Evolutionary conservation across 2,329 filamentous ascomycete genomes (phyloP).

Genomic region (Xylariaceae sp.): DNA sequence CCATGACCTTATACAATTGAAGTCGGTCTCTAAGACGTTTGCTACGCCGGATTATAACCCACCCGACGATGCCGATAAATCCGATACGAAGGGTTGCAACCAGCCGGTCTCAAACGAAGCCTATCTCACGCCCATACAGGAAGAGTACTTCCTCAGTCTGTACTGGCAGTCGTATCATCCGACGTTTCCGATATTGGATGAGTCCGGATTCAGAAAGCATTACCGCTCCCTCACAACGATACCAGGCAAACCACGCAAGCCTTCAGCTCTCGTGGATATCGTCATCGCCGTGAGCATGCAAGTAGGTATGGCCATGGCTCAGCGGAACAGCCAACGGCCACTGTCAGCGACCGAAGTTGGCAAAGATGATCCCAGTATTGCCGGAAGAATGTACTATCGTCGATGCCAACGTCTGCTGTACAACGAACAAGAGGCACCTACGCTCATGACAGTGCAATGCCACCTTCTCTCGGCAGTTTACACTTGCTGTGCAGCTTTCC

Average conservation of each 20-base stretch:
- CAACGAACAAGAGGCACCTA: slow-evolving; percentile 43
- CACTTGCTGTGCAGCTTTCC: slow-evolving; percentile 43
- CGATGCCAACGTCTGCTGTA: slow-evolving; percentile 41
- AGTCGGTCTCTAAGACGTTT: slow-evolving; percentile 23
- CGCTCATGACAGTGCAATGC: slow-evolving; percentile 44
- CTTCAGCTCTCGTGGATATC: slow-evolving; percentile 48
- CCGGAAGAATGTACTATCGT: slow-evolving; percentile 43
- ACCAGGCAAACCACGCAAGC: slow-evolving; percentile 31
- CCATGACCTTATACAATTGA: slow-evolving; percentile 31
- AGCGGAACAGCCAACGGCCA: slow-evolving; percentile 19
- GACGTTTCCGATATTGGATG: slow-evolving; percentile 39
- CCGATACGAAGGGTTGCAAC: slow-evolving; percentile 12
- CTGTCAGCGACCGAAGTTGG: slow-evolving; percentile 19
- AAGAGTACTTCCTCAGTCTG: slow-evolving; percentile 43
- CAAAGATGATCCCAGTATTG: slow-evolving; percentile 36
- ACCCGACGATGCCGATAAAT: slow-evolving; percentile 15
- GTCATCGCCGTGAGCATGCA: slow-evolving; percentile 49
- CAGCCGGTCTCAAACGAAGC: slow-evolving; percentile 21
- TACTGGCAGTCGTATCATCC: slow-evolving; percentile 46
- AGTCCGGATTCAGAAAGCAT: slow-evolving; percentile 40
- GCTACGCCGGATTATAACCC: slow-evolving; percentile 21
- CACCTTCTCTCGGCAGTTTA: slow-evolving; percentile 42
- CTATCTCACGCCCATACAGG: slow-evolving; percentile 37
- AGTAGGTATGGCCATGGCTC: slow-evolving; percentile 34
- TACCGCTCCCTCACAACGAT: slow-evolving; percentile 39